Base-by-base conservation (phyloP, 2,329 filamentous ascomycete genomes). In the Ophiosphaerella korrae region DNA sequence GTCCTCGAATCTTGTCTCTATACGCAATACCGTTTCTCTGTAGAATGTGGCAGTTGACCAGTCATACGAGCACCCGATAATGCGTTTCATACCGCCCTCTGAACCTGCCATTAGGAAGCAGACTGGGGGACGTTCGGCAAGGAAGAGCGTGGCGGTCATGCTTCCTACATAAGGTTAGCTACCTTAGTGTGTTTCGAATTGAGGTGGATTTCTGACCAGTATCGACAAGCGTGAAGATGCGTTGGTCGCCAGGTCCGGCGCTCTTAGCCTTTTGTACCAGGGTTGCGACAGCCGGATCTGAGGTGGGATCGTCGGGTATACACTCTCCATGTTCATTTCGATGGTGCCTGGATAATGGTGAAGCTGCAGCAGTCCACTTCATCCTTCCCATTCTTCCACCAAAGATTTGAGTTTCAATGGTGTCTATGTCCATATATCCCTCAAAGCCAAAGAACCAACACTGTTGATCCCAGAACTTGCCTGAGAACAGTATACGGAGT, bases 41-140 rank as follows among this genome's bases (percentile, higher is more conserved):
- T 74, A 76, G 42, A 78, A 59, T 0, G 75, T 78, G 2, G 66
- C 60, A 1, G 68, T 74, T 0, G 67, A 71, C 73, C 73, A 76
- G 52, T 80, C 76, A 46, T 79, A 80, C 0, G 75, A 78, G 54
- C 77, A 79, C 13, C 76, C 63, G 5, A 80, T 58, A 3, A 75
- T 75, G 7, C 78, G 69, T 49, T 78, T 76, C 74, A 78, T 76
- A 2, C 77, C 77, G 5, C 75, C 75, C 52, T 80, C 78, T 1
- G 62, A 59, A 7, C 75, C 78, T n/a, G 71, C 21, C n/a, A 78
- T 55, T 7, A 81, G 57, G 45, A 78, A 70, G 31, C 71, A 74
- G 1, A 75, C 65, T 0, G 79, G 78, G 1, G 77, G 77, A 0
- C 73, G 60, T 7, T 55, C 60, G 3, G 76, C 75, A 13, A 58